Evolutionary conservation across 1,139 yeast genomes (phyloP), one percentile per base, ranked within the genome.

Genomic region (Nakaseomyces kungkrabaensis): DNA sequence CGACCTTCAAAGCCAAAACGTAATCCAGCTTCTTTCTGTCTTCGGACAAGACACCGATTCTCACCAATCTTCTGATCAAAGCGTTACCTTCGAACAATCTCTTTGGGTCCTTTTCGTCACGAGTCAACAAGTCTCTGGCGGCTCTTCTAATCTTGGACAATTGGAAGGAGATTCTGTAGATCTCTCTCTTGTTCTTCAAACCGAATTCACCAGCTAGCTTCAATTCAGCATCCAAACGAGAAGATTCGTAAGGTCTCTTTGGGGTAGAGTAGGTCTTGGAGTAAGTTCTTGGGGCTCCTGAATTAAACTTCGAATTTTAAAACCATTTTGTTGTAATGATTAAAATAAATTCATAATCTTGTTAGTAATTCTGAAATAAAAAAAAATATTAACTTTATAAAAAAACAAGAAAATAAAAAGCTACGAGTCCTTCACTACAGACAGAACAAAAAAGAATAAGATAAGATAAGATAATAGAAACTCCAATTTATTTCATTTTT

Each of bases 81-180:
- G 99, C 99, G 73, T 92, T 92, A 86, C 99, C 99, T 80, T 92
- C 98, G 82, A 92, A 92, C 72, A 92, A 85, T 82, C 99, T 90
- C 87, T 89, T 92, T 82, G 96, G 97, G 78, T 92, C 98, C 84
- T 92, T 92, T 82, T 92, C 98, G 70, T 92, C 98, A 82, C 97
- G 89, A 80, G 98, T 92, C 78, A 92, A 85, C 72, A 92, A 82
- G 73, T 94, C 97, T 85, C 99, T 96, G 73, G 99, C 99, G 75
- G 98, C 98, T 82, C 98, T 89, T 82, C 99, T 92, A 75, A 92
- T 92, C 85, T 92, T 92, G 64, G 99, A 92, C 73, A 92, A 88
- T 80, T 92, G 97, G 84, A 85, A 88, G 52, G 96, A 59, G 56
- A 61, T 61, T 60, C 64, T 60, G 62, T 60, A 60, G 46, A 92